These are phyloP conservation scores for Seminavis robusta DNA, from an alignment of 108 stramenopile genomes.

Conservation along the genomic window DNA sequence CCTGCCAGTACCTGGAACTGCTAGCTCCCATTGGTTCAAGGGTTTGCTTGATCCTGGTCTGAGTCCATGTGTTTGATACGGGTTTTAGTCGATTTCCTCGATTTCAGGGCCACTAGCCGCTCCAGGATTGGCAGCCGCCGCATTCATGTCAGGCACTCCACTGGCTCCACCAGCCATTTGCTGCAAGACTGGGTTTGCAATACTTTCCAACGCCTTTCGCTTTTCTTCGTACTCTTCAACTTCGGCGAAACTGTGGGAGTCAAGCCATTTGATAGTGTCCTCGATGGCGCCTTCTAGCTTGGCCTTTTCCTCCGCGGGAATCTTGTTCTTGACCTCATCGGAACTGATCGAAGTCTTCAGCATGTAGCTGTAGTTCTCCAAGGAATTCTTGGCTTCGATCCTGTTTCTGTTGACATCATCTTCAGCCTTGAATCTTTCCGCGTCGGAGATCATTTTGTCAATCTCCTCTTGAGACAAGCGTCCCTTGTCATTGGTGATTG, in stretches of 20 bases:
- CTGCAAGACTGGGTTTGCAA: conserved; percentile 94
- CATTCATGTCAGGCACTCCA: conserved; percentile 2
- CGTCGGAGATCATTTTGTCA: conserved; percentile 94
- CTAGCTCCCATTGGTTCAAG: too few species aligned
- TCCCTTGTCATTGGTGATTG: conserved; percentile 95
- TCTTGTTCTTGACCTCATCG: conserved; percentile 50
- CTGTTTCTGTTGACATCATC: conserved; percentile 86
- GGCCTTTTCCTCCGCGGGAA: conserved; percentile 91
- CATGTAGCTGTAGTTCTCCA: conserved; percentile 96
- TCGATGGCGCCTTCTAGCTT: conserved; percentile 86
- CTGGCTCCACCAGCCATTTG: conserved; percentile 62
- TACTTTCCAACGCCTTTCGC: conserved; percentile 92
- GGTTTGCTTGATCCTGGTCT: too few species aligned
- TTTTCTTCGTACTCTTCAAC: conserved; percentile 93
- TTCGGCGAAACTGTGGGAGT: conserved; percentile 92
- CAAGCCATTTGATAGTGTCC: conserved; percentile 95
- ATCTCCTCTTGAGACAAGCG: conserved; percentile 94
- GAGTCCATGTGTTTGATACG: too few species aligned
- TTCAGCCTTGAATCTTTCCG: conserved; percentile 90
- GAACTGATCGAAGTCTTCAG: conserved; percentile 91
- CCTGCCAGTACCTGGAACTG: too few species aligned
- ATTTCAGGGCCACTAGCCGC: too few species aligned
- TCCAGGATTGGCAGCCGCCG: too few species aligned
- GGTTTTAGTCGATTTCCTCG: too few species aligned
- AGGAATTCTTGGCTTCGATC: conserved; percentile 91